Evolutionary conservation across 1,284 basidiomycete genomes (phyloP).

Genomic region (Stereum hirsutum): DNA sequence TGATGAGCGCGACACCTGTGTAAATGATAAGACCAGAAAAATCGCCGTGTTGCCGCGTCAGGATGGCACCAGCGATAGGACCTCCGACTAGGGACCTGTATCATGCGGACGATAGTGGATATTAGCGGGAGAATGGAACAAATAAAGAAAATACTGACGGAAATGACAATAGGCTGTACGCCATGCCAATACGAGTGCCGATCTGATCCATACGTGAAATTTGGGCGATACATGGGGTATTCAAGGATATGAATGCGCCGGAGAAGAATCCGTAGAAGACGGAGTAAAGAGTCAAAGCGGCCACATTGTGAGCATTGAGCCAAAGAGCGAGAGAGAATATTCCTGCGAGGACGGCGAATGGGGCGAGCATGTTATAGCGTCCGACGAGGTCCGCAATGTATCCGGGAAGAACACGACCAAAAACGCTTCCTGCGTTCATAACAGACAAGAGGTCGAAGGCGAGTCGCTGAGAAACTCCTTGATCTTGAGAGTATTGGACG

Average conservation of each 20-base stretch:
- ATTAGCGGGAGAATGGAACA: no score
- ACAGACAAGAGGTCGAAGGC: slow-evolving; percentile 35
- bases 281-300: slow-evolving; percentile 42
- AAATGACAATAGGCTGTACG: not conserved
- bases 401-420: slow-evolving; percentile 51
- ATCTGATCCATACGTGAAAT: not conserved
- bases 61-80: no score
- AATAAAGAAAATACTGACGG: no score
- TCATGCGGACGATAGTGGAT: no score
- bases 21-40: no score
- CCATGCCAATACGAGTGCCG: slow-evolving; percentile 1
- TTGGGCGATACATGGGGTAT: slow-evolving; percentile 1
- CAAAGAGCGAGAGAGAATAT: slow-evolving; percentile 48
- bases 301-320: slow-evolving; percentile 29
- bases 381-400: slow-evolving; percentile 54
- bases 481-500: slow-evolving; percentile 37
- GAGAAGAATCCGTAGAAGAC: slow-evolving; percentile 34
- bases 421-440: slow-evolving; percentile 53
- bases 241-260: not conserved
- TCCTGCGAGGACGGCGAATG: slow-evolving; percentile 49
- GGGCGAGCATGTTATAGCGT: slow-evolving; percentile 43
- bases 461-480: slow-evolving; percentile 15
- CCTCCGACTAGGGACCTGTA: no score
- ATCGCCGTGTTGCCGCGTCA: no score
- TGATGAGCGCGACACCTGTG: no score